A percentile compares a stretch with the other conserved stretches of the same genome.
phyloP scores from a whole-genome alignment of 1,284 basidiomycete species.

The Cerioporus squamosus region DNA sequence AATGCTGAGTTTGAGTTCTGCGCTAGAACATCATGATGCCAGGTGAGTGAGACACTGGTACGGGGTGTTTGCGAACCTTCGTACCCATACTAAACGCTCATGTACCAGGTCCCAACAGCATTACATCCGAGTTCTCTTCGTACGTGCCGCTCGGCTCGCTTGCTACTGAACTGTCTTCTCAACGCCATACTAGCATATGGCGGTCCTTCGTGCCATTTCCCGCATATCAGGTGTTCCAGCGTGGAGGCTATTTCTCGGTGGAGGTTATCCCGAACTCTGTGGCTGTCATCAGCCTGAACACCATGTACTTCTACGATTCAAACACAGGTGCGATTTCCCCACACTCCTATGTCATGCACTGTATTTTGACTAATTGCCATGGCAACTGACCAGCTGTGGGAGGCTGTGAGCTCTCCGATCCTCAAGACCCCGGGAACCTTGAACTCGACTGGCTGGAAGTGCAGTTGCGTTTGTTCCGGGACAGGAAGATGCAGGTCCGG shows the following conservation, averaged over 20 bases:
- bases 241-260: conserved; percentile 84
- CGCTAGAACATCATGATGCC: conserved; percentile 67
- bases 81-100: conserved; percentile 6
- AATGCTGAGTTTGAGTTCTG: conserved; percentile 10
- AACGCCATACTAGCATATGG: conserved; percentile 69
- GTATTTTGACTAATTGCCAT: conserved; percentile 27
- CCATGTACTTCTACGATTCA: conserved; percentile 91
- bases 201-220: conserved; percentile 82
- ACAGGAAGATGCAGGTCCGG: conserved; percentile 77
- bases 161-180: conserved; percentile 12
- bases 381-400: conserved; percentile 50
- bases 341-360: conserved; percentile 11
- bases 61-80: neutral
- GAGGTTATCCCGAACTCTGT: conserved; percentile 82
- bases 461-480: conserved; percentile 75
- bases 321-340: conserved; percentile 71
- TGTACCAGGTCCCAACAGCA: conserved; percentile 72
- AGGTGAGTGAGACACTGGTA: conserved; percentile 43
- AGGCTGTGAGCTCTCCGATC: conserved; percentile 66
- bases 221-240: conserved; percentile 79
- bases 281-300: conserved; percentile 88
- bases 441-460: conserved; percentile 92
- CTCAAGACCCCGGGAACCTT: conserved; percentile 80
- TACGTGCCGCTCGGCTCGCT: conserved; percentile 39
- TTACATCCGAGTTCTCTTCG: conserved; percentile 79